Base-by-base conservation (phyloP, 495 filamentous ascomycete genomes). In the Penicillium alfredii region DNA sequence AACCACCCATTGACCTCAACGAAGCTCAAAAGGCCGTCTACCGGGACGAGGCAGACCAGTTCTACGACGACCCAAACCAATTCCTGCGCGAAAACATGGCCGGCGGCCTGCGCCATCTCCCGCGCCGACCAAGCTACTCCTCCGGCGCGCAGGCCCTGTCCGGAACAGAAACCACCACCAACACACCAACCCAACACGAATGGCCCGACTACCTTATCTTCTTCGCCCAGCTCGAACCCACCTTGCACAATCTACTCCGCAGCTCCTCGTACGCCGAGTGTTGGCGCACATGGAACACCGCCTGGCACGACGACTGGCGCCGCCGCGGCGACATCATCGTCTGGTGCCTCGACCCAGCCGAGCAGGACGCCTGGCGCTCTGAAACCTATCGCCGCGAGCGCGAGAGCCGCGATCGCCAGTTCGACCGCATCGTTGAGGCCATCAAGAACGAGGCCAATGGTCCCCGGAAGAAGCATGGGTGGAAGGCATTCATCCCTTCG, bases 281-380 rank as follows among this genome's bases (percentile, higher is more conserved):
- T 53, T 78, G 80, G 81, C 72, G 80, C 25, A 79, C 72, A 7
- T 86, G 75, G 59, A 98, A 96, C 62, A 84, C 77, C 2, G 71
- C 79, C 42, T 86, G 81, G 65, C 87, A 94, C 46, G 92, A 96
- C 53, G 92, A 98, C 63, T 80, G 73, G 72, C 75, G 92, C 49
- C 74, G 93, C 45, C 61, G 61, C 17, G 93, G 92, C n/a, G 82
- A 87, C 56, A 74, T 98, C 44, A 70, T 96, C 6, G 86, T 94
- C 27, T 98, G 76, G 76, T 85, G 81, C 52, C 62, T 72, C 19
- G 57, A 63, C 30, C 34, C 54, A 0, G 20, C 37, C 7, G 65
- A 68, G 30, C 64, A 71, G 35, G 47, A 56, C 17, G 27, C 45
- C 12, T 65, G 63, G 63, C 47, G 51, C 8, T 21, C 45, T 6